Evolutionary conservation across 1,284 basidiomycete species (phyloP).

Genomic region (Naganishia cerealis): DNA sequence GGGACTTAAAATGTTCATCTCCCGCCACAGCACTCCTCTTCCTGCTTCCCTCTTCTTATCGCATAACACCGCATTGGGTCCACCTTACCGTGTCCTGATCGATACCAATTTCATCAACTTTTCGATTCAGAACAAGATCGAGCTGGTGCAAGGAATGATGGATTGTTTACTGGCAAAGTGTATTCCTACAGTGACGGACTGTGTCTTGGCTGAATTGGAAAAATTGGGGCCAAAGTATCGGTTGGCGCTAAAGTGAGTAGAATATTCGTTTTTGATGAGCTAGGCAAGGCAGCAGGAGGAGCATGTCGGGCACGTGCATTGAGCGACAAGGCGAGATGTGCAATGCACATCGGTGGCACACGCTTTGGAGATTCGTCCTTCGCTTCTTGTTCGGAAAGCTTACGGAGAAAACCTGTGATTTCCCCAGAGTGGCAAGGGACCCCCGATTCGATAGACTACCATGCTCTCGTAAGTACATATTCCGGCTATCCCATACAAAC

Average conservation of each 20-base stretch:
- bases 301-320: background rate
- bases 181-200: conserved; percentile 97
- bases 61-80: conserved; percentile 93
- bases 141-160: conserved; percentile 97
- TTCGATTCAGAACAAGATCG: conserved; percentile 95
- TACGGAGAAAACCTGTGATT: background rate
- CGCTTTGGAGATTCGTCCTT: background rate
- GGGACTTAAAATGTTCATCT: background rate
- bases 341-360: background rate
- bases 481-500: background rate
- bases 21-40: conserved; percentile 64
- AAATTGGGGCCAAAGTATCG: conserved; percentile 95
- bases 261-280: background rate
- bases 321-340: background rate
- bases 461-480: conserved; percentile 64
- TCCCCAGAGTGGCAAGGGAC: conserved; percentile 82
- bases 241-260: conserved; percentile 76
- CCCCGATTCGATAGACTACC: conserved; percentile 90
- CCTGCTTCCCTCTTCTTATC: conserved; percentile 91
- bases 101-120: conserved; percentile 99
- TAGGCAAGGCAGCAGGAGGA: background rate
- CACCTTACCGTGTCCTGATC: conserved; percentile 94
- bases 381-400: background rate
- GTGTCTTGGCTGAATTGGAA: conserved; percentile 96
- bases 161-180: conserved; percentile 99